phyloP scores from a whole-genome alignment of 768 basidiomycete species.

The Gymnopilus dilepis region DNA sequence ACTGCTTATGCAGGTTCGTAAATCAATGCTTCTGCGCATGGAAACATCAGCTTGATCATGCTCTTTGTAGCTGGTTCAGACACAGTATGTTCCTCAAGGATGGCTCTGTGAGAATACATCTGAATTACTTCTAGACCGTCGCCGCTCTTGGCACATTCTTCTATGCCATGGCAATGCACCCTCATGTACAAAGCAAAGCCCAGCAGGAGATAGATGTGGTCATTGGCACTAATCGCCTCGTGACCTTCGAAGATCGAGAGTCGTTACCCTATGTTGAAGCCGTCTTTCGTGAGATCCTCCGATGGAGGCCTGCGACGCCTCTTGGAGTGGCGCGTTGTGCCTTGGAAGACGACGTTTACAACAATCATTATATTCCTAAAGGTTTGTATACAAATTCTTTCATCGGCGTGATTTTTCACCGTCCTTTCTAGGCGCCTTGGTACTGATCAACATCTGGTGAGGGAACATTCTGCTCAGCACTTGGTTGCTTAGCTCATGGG shows the following conservation, averaged over 20 bases:
- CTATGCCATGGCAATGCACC: slow-evolving; percentile 33
- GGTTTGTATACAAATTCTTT: slow-evolving; percentile 1
- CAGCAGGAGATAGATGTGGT: slow-evolving; percentile 37
- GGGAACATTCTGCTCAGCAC: background rate
- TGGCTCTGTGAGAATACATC: background rate
- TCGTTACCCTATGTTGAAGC: slow-evolving; percentile 31
- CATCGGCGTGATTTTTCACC: background rate
- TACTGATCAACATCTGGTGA: slow-evolving; percentile 25
- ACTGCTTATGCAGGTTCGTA: slow-evolving; percentile 23
- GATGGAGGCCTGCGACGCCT: slow-evolving; percentile 24
- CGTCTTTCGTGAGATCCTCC: slow-evolving; percentile 21
- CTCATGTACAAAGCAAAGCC: slow-evolving; percentile 34
- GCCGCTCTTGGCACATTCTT: slow-evolving; percentile 29
- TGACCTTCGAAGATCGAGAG: slow-evolving; percentile 27
- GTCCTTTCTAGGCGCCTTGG: slow-evolving; percentile 12
- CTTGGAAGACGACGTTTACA: slow-evolving; percentile 31
- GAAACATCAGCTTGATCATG: background rate
- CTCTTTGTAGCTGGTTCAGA: slow-evolving; percentile 17
- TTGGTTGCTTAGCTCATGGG: slow-evolving; percentile 1
- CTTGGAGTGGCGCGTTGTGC: slow-evolving; percentile 28
- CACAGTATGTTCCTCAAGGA: slow-evolving; percentile 9
- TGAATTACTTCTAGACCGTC: slow-evolving; percentile 14
- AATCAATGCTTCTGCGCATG: background rate
- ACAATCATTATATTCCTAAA: slow-evolving; percentile 24
- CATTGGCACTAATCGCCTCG: slow-evolving; percentile 31